Conservation (phyloP, 345 rosid genomes). For the Heritiera fomes region DNA sequence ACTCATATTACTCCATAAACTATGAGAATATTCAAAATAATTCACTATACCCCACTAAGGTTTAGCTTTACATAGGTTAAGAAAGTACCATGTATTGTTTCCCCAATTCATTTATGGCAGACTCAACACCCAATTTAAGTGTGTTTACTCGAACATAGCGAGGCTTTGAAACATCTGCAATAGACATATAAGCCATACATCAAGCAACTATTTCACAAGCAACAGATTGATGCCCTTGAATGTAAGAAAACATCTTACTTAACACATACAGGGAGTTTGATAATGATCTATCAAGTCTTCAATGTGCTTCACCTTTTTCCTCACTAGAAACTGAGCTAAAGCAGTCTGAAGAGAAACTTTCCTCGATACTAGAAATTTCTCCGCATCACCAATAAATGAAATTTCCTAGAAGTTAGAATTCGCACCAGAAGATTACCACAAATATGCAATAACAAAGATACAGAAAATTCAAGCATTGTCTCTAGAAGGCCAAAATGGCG, state of each 20-base stretch:
- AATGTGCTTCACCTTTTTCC: slow-evolving; percentile 53
- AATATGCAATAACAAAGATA: neutral
- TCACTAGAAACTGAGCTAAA: slow-evolving; percentile 63
- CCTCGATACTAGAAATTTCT: slow-evolving; percentile 61
- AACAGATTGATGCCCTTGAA: neutral
- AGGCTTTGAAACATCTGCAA: slow-evolving; percentile 65
- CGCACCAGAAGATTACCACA: slow-evolving; percentile 20
- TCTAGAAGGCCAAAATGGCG: neutral
- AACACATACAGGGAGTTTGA: slow-evolving; percentile 51
- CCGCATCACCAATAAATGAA: slow-evolving; percentile 67
- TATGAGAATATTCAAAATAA: neutral
- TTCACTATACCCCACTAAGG: slow-evolving; percentile 19
- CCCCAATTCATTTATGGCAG: slow-evolving; percentile 60
- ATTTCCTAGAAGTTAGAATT: slow-evolving; percentile 45
- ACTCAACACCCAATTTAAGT: slow-evolving; percentile 66
- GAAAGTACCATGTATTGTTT: slow-evolving; percentile 54
- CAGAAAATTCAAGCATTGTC: slow-evolving; percentile 1
- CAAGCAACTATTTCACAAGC: neutral
- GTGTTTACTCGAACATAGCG: slow-evolving; percentile 89
- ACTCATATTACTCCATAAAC: neutral
- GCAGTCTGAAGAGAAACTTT: slow-evolving; percentile 56
- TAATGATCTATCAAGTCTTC: slow-evolving; percentile 60
- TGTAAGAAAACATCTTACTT: neutral
- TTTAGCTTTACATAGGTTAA: slow-evolving; percentile 13
- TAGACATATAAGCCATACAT: slow-evolving; percentile 25